Percentiles rank a stretch among this genome's conserved stretches.
Evolutionary conservation across 371 early-diverging fungal species (phyloP).

Genomic region (Mucor racemosus): DNA sequence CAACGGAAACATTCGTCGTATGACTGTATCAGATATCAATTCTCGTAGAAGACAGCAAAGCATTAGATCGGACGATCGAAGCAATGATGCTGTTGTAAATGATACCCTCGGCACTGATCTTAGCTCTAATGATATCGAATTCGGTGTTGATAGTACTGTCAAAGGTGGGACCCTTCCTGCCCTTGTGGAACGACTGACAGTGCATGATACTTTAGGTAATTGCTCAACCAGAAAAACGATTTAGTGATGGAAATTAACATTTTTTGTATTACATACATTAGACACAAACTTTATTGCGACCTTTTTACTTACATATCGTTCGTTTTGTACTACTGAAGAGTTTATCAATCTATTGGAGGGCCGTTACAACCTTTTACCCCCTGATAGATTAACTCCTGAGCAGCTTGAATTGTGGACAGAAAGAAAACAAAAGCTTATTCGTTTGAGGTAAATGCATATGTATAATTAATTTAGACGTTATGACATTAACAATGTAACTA

Average conservation of each 20-base stretch:
- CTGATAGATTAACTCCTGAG: slow-evolving; percentile 64
- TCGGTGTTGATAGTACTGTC: slow-evolving; percentile 80
- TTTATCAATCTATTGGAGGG: slow-evolving; percentile 71
- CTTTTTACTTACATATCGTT: slow-evolving; percentile 89
- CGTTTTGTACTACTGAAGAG: slow-evolving; percentile 80
- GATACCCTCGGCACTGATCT: slow-evolving; percentile 69
- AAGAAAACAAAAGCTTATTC: slow-evolving; percentile 82
- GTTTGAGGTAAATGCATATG: slow-evolving; percentile 61
- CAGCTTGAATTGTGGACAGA: slow-evolving; percentile 84
- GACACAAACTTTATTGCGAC: slow-evolving; percentile 81
- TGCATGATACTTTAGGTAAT: slow-evolving; percentile 71
- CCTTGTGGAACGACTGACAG: slow-evolving; percentile 86
- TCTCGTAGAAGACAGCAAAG: slow-evolving; percentile 22
- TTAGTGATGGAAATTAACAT: neutral
- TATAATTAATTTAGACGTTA: no score
- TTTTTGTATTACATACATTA: slow-evolving; percentile 7
- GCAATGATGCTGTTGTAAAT: slow-evolving; percentile 71
- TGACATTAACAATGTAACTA: slow-evolving; percentile 34
- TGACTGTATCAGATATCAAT: neutral
- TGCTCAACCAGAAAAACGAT: neutral
- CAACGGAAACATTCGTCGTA: slow-evolving; percentile 6
- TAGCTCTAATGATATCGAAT: slow-evolving; percentile 69
- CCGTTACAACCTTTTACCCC: slow-evolving; percentile 78
- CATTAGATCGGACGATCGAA: slow-evolving; percentile 51
- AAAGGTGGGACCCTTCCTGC: slow-evolving; percentile 87